Percentiles rank a stretch among this genome's conserved stretches.
Conservation (phyloP, 768 basidiomycete genomes). For the Suillus subalutaceus region DNA sequence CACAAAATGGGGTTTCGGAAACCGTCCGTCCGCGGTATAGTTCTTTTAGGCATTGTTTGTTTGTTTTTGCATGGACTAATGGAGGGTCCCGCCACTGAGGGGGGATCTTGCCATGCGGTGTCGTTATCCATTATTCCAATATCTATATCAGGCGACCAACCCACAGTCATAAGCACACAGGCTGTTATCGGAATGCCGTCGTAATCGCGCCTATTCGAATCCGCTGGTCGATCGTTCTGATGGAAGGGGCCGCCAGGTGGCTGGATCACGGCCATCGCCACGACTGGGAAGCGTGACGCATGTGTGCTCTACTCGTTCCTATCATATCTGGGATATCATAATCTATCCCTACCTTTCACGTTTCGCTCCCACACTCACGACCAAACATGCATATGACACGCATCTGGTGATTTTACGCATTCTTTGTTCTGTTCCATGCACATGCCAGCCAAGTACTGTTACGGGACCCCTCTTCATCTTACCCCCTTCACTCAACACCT, state of each 20-base stretch:
- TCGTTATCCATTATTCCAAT: constrained; percentile 9
- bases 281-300: neutral
- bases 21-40: constrained; percentile 17
- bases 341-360: constrained; percentile 3
- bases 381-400: constrained; percentile 2
- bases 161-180: neutral
- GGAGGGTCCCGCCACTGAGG: neutral
- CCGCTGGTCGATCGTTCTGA: constrained; percentile 10
- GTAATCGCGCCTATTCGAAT: constrained; percentile 3
- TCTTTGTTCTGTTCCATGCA: constrained; percentile 1
- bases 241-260: neutral
- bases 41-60: neutral
- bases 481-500: neutral
- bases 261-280: constrained; percentile 1
- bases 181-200: neutral
- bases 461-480: constrained; percentile 1
- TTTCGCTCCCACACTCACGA: constrained; percentile 4
- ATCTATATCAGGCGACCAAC: constrained; percentile 4
- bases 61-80: constrained; percentile 2
- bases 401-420: neutral
- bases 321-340: neutral
- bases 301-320: neutral
- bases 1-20: constrained; percentile 33
- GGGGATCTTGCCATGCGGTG: neutral
- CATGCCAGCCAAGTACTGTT: neutral